Base-by-base conservation (phyloP, 129 eudicot species). In the Centrapalus pauciflorus region DNA sequence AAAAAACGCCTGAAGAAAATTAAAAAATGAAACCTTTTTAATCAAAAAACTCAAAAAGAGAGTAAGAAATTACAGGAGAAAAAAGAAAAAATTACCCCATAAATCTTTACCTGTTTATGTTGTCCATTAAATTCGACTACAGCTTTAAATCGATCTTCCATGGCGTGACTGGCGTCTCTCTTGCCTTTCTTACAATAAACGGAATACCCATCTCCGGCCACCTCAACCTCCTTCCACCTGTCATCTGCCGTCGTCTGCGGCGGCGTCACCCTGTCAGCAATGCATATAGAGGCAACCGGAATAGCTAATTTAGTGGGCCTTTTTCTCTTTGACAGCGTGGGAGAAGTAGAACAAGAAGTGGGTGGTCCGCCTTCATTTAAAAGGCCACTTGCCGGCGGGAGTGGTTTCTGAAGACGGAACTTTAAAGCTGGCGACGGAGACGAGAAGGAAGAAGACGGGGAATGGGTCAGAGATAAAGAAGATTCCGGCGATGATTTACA, bases 91-190 rank as follows among this genome's bases (percentile, higher is more conserved):
- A 14, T 14, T 33, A 14, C 49, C 3, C 35, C 4, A 0, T 23
- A 8, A 9, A 29, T 4, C 38, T 20, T n/a, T 72, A 92, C 98
- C 91, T 92, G 96, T 50, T 85, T 92, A 33, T 83, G 52, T 76
- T 85, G 70, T 26, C 81, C 96, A 24, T 82, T 63, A 61, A 77
- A 25, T 19, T 81, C 66, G 2, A 89, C 76, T 0, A 55, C 71
- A 60, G 83, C 95, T 13, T 89, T 89, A 66, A 75, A 89, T 48
- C 93, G 85, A 84, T 93, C 99, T 73, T 93, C 95, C 90, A 89
- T 84, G n/a, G 70, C 79, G 20, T 85, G 90, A 55, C 93, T 84
- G n/a, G 70, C 79, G 20, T 85, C 93, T 59, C 93, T 80, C 67
- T 80, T 86, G 10, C 99, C 96, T 49, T 69, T 86, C 79, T 84